A percentile compares a stretch with the other conserved stretches of the same genome.
These are phyloP conservation scores for Adenanthera pavonina DNA, from an alignment of 306 rosid species.

Conservation along the genomic window DNA sequence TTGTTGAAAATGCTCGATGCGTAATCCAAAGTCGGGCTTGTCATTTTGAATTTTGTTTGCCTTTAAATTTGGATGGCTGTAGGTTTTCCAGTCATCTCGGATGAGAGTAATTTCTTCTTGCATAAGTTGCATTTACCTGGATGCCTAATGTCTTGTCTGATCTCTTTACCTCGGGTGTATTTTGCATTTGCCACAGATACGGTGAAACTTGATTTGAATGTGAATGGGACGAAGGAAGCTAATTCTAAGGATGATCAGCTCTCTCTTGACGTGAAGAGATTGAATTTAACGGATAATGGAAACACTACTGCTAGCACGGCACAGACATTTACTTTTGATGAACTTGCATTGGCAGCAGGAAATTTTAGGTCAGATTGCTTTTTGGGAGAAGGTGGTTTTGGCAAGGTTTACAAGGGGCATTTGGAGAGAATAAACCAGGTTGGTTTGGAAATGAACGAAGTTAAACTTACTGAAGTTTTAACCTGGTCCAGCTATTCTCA, in stretches of 20 bases:
- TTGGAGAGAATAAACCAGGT: conserved; percentile 69
- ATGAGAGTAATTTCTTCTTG: conserved; percentile 24
- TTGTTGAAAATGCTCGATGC: conserved; percentile 46
- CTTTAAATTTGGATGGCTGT: conserved; percentile 35
- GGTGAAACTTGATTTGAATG: conserved; percentile 54
- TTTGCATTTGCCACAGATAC: conserved; percentile 47
- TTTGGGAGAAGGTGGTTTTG: conserved; percentile 91
- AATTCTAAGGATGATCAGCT: conserved; percentile 67
- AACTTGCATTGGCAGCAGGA: conserved; percentile 62
- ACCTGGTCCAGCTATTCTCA: conserved; percentile 21
- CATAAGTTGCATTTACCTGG: conserved; percentile 20
- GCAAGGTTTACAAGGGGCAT: conserved; percentile 77
- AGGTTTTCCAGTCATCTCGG: conserved; percentile 31
- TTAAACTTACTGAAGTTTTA: neutral
- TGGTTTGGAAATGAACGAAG: conserved; percentile 17
- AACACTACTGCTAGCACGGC: conserved; percentile 50
- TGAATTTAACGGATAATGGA: conserved; percentile 65
- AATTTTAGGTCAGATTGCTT: conserved; percentile 67
- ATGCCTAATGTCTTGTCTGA: conserved; percentile 24
- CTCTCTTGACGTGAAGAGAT: conserved; percentile 64
- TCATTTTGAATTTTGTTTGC: conserved; percentile 47
- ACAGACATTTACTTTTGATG: conserved; percentile 61
- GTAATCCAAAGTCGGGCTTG: conserved; percentile 36
- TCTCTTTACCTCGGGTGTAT: conserved; percentile 38
- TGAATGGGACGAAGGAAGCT: conserved; percentile 50